Evolutionary conservation across 176 grass and related monocot genomes (phyloP).

Genomic region (Alopecurus myosuroides): DNA sequence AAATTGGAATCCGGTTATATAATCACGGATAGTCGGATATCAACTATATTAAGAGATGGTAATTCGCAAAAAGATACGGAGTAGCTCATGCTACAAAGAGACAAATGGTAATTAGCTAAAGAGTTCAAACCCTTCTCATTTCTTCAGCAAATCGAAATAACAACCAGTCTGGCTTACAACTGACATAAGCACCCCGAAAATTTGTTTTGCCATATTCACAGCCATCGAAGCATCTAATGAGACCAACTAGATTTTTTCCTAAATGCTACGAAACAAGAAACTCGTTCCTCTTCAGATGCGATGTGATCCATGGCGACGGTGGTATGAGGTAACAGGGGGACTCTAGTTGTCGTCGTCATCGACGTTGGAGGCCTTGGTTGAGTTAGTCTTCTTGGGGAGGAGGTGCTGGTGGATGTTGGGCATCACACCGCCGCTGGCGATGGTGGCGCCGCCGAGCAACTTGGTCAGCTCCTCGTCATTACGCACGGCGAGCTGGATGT

Average conservation of each 20-base stretch:
- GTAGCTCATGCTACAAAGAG: fast-evolving
- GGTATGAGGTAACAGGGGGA: not conserved
- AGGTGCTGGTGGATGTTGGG: slow-evolving; percentile 95
- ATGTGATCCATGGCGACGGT: not conserved
- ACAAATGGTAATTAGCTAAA: not conserved
- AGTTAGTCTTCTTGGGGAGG: slow-evolving; percentile 62
- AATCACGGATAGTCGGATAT: no score
- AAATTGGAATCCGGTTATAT: no score
- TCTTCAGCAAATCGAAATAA: not conserved
- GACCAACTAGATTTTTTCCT: not conserved
- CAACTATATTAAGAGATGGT: no score
- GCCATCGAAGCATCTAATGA: not conserved
- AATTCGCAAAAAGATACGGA: no score
- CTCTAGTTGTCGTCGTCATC: slow-evolving; percentile 54
- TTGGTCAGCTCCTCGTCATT: slow-evolving; percentile 90
- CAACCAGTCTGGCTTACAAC: not conserved
- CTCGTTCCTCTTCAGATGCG: not conserved
- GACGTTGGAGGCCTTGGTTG: slow-evolving; percentile 43
- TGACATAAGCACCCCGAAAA: slow-evolving; percentile 12
- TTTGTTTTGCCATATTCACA: slow-evolving; percentile 31
- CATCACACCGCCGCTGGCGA: slow-evolving; percentile 86
- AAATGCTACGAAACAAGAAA: not conserved
- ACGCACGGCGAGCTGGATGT: slow-evolving; percentile 77
- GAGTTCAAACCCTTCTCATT: not conserved
- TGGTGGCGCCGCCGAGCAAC: slow-evolving; percentile 67